Evolutionary conservation across 1,284 basidiomycete species (phyloP).

Genomic region (Microbotryum violaceum): DNA sequence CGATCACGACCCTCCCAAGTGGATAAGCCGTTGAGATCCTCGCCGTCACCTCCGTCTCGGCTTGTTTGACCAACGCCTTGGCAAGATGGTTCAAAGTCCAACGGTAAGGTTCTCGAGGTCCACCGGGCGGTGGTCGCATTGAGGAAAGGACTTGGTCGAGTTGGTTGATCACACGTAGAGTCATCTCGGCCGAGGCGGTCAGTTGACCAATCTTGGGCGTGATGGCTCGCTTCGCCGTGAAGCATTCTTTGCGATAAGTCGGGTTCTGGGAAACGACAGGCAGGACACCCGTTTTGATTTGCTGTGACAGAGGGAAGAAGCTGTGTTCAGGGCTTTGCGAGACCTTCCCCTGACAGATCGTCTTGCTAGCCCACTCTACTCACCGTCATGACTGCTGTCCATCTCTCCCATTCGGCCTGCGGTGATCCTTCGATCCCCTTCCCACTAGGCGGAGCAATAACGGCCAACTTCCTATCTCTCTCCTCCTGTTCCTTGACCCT

Average conservation of each 20-base stretch:
- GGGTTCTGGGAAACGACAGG: constrained; percentile 60
- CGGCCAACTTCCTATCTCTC: constrained; percentile 40
- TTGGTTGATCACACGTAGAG: constrained; percentile 59
- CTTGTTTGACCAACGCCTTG: constrained; percentile 84
- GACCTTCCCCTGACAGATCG: no score
- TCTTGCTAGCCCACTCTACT: constrained; percentile 18
- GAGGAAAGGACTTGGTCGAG: constrained; percentile 52
- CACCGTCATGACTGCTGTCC: constrained; percentile 56
- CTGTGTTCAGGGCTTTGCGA: constrained; percentile 1
- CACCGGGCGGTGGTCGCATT: constrained; percentile 39
- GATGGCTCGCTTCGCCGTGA: constrained; percentile 66
- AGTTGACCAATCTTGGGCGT: constrained; percentile 87
- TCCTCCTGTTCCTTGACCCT: constrained; percentile 54
- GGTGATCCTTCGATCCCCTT: constrained; percentile 15
- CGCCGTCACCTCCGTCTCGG: constrained; percentile 86
- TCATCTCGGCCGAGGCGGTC: constrained; percentile 65
- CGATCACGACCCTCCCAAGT: constrained; percentile 65
- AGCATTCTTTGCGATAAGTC: constrained; percentile 46
- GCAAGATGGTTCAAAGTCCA: constrained; percentile 78
- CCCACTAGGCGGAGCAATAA: constrained; percentile 2
- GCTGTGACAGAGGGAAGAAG: constrained; percentile 41
- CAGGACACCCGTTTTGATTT: constrained; percentile 68
- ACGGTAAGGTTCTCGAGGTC: constrained; percentile 52
- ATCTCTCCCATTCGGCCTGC: constrained; percentile 56
- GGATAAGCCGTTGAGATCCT: constrained; percentile 78